These are phyloP conservation scores for Penicillium canariense DNA, from an alignment of 495 filamentous ascomycete species.

Conservation along the genomic window DNA sequence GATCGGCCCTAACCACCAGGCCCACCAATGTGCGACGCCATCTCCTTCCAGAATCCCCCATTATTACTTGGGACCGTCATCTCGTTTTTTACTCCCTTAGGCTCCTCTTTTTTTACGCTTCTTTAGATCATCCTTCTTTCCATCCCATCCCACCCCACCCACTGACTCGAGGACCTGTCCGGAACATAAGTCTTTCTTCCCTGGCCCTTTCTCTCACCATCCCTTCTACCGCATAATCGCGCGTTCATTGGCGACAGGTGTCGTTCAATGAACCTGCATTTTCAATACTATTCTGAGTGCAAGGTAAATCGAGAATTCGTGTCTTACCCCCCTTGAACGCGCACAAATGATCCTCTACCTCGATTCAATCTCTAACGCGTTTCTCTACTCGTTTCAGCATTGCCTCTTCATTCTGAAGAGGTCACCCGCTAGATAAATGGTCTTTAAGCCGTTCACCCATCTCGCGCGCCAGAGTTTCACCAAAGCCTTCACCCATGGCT, in stretches of 20 bases:
- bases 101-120: constrained; percentile 10
- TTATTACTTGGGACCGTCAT: background rate
- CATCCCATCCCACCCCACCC: background rate
- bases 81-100: constrained; percentile 11
- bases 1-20: constrained; percentile 27
- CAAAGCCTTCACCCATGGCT: constrained; percentile 95
- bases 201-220: constrained; percentile 1
- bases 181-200: background rate
- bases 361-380: background rate
- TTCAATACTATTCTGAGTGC: constrained; percentile 42
- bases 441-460: constrained; percentile 78
- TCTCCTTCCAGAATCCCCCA: constrained; percentile 28
- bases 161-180: constrained; percentile 1
- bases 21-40: constrained; percentile 27
- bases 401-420: constrained; percentile 52
- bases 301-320: constrained; percentile 38
- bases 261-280: constrained; percentile 70
- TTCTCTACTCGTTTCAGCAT: constrained; percentile 25
- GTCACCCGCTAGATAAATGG: constrained; percentile 68
- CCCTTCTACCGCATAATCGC: constrained; percentile 28
- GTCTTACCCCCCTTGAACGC: background rate
- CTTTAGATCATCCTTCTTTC: background rate
- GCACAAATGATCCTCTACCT: background rate
- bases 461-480: constrained; percentile 95
- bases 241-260: constrained; percentile 58